Evolutionary conservation across 140 eudicot genomes (phyloP), one percentile per base, ranked within the genome.

Genomic region (Bidens hawaiensis): DNA sequence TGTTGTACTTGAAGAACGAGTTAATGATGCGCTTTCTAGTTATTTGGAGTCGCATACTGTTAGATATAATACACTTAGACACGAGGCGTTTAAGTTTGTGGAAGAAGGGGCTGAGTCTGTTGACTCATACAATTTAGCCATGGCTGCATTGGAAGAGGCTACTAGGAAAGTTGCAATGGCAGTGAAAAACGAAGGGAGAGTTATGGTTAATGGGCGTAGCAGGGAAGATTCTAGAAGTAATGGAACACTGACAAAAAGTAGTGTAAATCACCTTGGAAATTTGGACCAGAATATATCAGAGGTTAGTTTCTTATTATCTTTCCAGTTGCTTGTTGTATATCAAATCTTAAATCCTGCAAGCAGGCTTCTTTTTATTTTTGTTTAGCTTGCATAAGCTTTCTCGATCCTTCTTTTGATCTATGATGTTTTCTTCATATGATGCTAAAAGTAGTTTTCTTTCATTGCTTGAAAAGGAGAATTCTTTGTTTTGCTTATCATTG

Each of bases 41-140:
- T 87, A 87, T 76, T 41, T 87, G 68, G 95, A 87, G 78, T 87
- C 95, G 0, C 93, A 87, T 62, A 87, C 82, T 45, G 91, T 81
- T 22, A 82, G 95, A 36, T 83, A 81, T 74, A 78, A 78, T 68
- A 79, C 79, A n/a, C 78, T 87, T 42, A 74, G 86, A 18, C 89
- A 72, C 12, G 82, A 81, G 62, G 89, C 84, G 68, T 79, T 83
- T 36, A 84, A 73, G 59, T 81, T 83, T 60, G 93, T 83, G 5
- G 86, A 87, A 63, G 82, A 81, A 68, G 95, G 86, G 65, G 89
- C 82, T 22, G 79, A 76, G 38, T 81, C 86, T 33, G 81, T 65
- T 6, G 89, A 83, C 7, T 48, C 82, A 5, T 87, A 73, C 62
- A 78, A 55, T 60, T 82, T 78, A 58, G 95, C 93, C 66, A 63